Evolutionary conservation across 805 yeast species (phyloP).

Genomic region (Yarrowia osloensis): DNA sequence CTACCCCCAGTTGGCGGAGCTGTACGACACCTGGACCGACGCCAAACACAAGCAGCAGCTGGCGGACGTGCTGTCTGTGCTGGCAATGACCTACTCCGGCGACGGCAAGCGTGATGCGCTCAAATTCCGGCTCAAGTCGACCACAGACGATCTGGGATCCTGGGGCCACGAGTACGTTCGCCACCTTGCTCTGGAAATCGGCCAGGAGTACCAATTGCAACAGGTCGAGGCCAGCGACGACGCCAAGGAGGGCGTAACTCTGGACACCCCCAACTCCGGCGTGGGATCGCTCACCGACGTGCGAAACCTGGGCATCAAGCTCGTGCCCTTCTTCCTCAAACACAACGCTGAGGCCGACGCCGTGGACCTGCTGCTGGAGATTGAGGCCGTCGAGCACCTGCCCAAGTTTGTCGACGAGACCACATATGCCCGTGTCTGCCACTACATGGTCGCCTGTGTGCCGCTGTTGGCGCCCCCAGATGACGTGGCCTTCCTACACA

Average conservation of each 20-base stretch:
- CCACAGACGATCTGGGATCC: slow-evolving; percentile 60
- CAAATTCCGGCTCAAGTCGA: slow-evolving; percentile 70
- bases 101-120: slow-evolving; percentile 77
- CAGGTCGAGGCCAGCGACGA: slow-evolving; percentile 37
- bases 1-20: slow-evolving; percentile 64
- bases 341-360: slow-evolving; percentile 99
- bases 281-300: slow-evolving; percentile 44
- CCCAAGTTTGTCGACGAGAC: slow-evolving; percentile 81
- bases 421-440: slow-evolving; percentile 85
- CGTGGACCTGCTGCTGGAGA: slow-evolving; percentile 85
- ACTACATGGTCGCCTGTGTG: slow-evolving; percentile 95
- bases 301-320: slow-evolving; percentile 65
- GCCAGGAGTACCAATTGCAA: slow-evolving; percentile 61
- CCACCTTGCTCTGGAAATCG: slow-evolving; percentile 92
- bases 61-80: slow-evolving; percentile 87
- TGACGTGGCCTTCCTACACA: slow-evolving; percentile 78
- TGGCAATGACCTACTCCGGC: slow-evolving; percentile 92
- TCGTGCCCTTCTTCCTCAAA: slow-evolving; percentile 85
- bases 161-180: slow-evolving; percentile 99
- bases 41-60: slow-evolving; percentile 51
- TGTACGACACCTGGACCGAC: slow-evolving; percentile 69
- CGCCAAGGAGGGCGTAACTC: slow-evolving; percentile 35
- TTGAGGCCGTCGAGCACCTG: slow-evolving; percentile 81
- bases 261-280: background rate
- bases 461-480: slow-evolving; percentile 95